These are phyloP conservation scores for Hypoxylon sp. DNA, from an alignment of 2,329 filamentous ascomycete genomes.

Conservation along the genomic window DNA sequence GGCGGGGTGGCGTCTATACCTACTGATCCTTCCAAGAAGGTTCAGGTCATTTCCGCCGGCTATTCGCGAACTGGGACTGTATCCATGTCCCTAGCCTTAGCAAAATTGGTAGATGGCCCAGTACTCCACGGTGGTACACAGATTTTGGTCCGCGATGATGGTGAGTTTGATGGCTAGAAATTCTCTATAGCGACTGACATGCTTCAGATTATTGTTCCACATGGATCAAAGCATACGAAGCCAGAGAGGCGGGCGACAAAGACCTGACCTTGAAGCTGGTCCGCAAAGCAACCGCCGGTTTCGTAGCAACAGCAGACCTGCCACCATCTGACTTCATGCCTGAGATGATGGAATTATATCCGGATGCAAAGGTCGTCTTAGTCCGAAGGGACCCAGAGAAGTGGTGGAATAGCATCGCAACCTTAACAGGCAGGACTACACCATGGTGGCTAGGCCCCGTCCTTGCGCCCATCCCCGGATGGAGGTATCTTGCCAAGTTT, in stretches of 20 bases:
- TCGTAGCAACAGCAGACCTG: constrained; percentile 44
- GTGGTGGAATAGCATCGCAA: constrained; percentile 46
- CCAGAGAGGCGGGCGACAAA: constrained; percentile 44
- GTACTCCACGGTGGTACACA: constrained; percentile 65
- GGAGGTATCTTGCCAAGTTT: constrained; percentile 43
- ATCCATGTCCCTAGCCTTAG: constrained; percentile 64
- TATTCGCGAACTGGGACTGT: constrained; percentile 65
- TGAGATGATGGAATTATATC: constrained; percentile 47
- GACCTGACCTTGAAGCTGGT: constrained; percentile 46
- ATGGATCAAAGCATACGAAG: constrained; percentile 49
- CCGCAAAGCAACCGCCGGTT: constrained; percentile 44
- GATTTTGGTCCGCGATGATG: constrained; percentile 55
- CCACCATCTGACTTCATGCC: constrained; percentile 45
- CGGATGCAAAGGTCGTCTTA: constrained; percentile 46
- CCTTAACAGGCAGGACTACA: constrained; percentile 29
- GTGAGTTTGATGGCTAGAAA: constrained; percentile 43
- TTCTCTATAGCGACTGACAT: neutral
- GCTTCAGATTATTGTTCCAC: constrained; percentile 41
- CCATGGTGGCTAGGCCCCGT: constrained; percentile 35
- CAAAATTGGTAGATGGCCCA: constrained; percentile 63
- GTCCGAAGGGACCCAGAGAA: constrained; percentile 42
- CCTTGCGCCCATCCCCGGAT: constrained; percentile 44
- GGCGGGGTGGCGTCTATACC: constrained; percentile 54
- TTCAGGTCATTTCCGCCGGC: constrained; percentile 62
- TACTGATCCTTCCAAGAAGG: constrained; percentile 50